Conservation (phyloP, 1,284 basidiomycete genomes). For the Trametes hirsuta region DNA sequence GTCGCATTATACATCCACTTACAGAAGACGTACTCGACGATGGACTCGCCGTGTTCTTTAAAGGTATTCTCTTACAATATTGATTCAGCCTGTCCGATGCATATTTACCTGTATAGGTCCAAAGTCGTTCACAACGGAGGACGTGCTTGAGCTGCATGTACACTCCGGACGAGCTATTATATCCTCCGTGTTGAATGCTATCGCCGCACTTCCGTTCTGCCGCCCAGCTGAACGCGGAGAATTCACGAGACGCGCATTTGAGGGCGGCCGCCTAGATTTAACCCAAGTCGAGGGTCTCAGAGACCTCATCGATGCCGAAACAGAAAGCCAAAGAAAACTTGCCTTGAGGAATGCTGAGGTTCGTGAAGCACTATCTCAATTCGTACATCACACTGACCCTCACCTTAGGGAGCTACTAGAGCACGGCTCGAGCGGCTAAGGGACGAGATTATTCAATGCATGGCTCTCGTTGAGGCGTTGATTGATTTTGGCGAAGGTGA, state of each 20-base stretch:
- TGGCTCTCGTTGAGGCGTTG: conserved; percentile 82
- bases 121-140: conserved; percentile 81
- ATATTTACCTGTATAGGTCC: conserved; percentile 47
- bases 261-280: conserved; percentile 78
- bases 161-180: conserved; percentile 87
- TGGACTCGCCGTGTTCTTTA: conserved; percentile 81
- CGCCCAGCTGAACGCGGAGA: conserved; percentile 85
- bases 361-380: conserved; percentile 20
- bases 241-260: conserved; percentile 84
- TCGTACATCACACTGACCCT: neutral
- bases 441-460: conserved; percentile 64
- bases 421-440: conserved; percentile 67
- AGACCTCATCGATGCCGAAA: conserved; percentile 86
- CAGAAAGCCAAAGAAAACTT: conserved; percentile 75
- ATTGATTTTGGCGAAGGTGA: conserved; percentile 93
- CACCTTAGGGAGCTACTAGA: conserved; percentile 58
- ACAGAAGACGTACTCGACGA: conserved; percentile 74
- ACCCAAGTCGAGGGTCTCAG: conserved; percentile 85
- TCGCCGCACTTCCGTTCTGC: conserved; percentile 61
- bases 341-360: conserved; percentile 74
- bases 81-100: neutral
- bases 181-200: conserved; percentile 63
- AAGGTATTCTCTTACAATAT: conserved; percentile 48
- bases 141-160: conserved; percentile 84
- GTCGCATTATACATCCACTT: conserved; percentile 68